phyloP scores from a whole-genome alignment of 192 early-diverging fungal species.

The Haplosporangium gracile region DNA sequence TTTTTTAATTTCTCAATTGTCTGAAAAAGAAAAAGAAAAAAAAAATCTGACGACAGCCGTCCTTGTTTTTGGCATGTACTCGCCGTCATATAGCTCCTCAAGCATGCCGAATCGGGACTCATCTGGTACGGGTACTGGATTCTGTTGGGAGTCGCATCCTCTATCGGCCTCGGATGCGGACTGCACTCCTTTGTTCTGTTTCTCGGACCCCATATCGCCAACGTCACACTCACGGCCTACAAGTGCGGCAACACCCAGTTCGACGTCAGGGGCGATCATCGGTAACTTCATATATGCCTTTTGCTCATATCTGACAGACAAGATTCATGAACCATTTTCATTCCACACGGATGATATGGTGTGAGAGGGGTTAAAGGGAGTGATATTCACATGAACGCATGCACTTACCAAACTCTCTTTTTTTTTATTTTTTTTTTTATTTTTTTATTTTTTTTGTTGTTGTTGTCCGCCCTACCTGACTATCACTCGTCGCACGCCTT shows the following conservation, averaged over 20 bases:
- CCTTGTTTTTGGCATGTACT: neutral
- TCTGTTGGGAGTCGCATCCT: constrained; percentile 87
- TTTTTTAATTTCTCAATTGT: neutral
- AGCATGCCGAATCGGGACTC: constrained; percentile 69
- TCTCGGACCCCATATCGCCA: constrained; percentile 91
- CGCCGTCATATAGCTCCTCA: constrained; percentile 37
- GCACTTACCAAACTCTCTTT: constrained; percentile 9
- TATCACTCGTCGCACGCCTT: neutral
- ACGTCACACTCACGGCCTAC: constrained; percentile 92
- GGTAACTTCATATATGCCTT: constrained; percentile 52
- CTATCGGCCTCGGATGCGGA: constrained; percentile 94
- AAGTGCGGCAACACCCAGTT: constrained; percentile 81
- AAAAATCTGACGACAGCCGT: neutral
- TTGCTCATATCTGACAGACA: neutral
- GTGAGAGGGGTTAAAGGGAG: neutral
- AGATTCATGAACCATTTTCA: neutral
- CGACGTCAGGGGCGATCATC: constrained; percentile 74
- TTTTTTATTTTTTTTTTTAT: neutral
- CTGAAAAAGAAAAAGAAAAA: neutral
- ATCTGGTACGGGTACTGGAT: constrained; percentile 94
- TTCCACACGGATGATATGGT: neutral
- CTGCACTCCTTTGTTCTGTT: constrained; percentile 97
- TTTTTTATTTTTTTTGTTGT: neutral
- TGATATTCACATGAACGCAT: neutral
- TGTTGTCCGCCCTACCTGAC: neutral